Percentiles rank a stretch among this genome's conserved stretches.
phyloP scores from a whole-genome alignment of 2,329 filamentous ascomycete species.

The Bipolaris sorokiniana region DNA sequence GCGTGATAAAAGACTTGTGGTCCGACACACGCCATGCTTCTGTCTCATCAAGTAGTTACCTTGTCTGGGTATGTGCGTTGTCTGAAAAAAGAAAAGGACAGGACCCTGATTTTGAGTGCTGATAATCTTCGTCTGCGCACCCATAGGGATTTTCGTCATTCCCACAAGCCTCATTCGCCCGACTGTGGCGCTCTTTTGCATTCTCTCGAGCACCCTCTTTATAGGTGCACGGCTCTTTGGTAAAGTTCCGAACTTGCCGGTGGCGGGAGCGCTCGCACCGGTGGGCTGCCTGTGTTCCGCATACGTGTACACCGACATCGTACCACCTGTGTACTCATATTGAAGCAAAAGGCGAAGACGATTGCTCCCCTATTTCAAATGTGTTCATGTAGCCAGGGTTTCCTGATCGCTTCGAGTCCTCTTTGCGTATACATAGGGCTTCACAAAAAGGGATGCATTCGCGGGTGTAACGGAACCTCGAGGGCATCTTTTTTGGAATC shows the following conservation, averaged over 20 bases:
- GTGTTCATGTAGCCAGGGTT: conserved; percentile 1
- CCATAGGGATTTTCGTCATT: background rate
- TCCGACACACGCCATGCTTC: background rate
- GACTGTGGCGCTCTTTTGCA: conserved; percentile 17
- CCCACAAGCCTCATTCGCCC: conserved; percentile 8
- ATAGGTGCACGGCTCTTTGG: conserved; percentile 10
- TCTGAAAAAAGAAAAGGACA: background rate
- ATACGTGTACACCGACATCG: conserved; percentile 4
- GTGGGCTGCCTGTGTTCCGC: conserved; percentile 10
- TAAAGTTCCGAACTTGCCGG: conserved; percentile 13
- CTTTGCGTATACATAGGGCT: conserved; percentile 4
- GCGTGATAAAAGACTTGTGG: background rate
- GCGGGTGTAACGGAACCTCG: conserved; percentile 14
- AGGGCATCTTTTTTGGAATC: conserved; percentile 11
- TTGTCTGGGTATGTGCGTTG: background rate
- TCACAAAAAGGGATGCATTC: conserved; percentile 6
- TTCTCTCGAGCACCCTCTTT: conserved; percentile 1
- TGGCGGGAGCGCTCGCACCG: conserved; percentile 16
- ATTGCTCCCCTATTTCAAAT: background rate
- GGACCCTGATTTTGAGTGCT: background rate
- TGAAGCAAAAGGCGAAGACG: conserved; percentile 13
- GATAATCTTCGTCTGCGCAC: background rate
- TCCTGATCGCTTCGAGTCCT: conserved; percentile 12
- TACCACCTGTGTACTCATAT: conserved; percentile 5
- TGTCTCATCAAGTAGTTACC: background rate